These are phyloP conservation scores for Podila minutissima DNA, from an alignment of 192 early-diverging fungal genomes.

Conservation along the genomic window DNA sequence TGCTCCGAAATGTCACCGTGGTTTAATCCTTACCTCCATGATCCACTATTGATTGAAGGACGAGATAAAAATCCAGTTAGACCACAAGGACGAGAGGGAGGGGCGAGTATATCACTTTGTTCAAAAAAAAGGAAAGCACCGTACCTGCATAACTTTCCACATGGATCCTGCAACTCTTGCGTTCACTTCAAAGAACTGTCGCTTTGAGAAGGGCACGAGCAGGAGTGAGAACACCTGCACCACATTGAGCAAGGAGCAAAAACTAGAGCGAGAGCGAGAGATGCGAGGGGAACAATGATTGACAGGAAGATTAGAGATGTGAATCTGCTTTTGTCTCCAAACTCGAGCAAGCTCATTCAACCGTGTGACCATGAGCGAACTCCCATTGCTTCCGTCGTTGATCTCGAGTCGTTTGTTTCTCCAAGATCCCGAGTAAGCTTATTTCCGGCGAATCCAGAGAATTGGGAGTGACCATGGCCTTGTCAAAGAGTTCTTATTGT, in stretches of 20 bases:
- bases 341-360: no score
- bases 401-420: no score
- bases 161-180: conserved; percentile 56
- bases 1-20: no score
- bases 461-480: no score
- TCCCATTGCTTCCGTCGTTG: no score
- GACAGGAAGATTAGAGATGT: background rate
- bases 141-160: conserved; percentile 68
- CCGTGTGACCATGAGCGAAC: no score
- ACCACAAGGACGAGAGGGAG: background rate
- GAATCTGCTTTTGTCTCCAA: no score
- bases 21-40: conserved; percentile 38
- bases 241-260: conserved; percentile 56
- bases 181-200: conserved; percentile 62
- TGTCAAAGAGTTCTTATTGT: no score
- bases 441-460: no score
- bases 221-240: conserved; percentile 61
- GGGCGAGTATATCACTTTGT: background rate
- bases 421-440: no score
- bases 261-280: conserved; percentile 13
- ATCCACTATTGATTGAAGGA: conserved; percentile 15
- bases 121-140: background rate
- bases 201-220: conserved; percentile 56
- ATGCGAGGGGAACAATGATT: background rate
- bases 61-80: background rate